A percentile compares a stretch with the other conserved stretches of the same genome.
phyloP scores from a whole-genome alignment of 106 monocot species.

The Alisma plantagoaquatica region DNA sequence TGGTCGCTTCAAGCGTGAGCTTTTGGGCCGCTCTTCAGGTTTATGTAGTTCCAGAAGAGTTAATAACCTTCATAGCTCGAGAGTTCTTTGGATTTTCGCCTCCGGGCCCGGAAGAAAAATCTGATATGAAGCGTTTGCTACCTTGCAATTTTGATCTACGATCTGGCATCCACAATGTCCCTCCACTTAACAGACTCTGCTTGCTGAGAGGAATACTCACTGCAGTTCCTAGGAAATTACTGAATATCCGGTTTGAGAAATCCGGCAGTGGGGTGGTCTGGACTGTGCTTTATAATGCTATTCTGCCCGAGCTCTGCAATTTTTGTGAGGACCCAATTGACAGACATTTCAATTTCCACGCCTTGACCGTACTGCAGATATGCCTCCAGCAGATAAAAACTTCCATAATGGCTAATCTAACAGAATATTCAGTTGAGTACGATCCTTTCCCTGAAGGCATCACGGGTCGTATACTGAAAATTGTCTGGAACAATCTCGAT shows the following conservation, averaged over 20 bases:
- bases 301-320: conserved; percentile 79
- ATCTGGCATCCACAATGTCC: conserved; percentile 29
- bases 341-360: conserved; percentile 99
- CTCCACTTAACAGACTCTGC: conserved; percentile 78
- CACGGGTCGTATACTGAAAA: conserved; percentile 41
- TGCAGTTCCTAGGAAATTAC: conserved; percentile 57
- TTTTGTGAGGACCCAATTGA: conserved; percentile 85
- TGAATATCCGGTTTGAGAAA: conserved; percentile 27
- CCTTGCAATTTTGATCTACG: conserved; percentile 28
- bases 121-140: conserved; percentile 9
- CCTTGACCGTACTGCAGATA: conserved; percentile 90
- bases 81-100: conserved; percentile 37
- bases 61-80: conserved; percentile 43
- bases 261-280: conserved; percentile 17
- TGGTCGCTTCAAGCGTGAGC: conserved; percentile 92
- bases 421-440: conserved; percentile 39
- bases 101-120: conserved; percentile 9
- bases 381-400: conserved; percentile 96
- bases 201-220: conserved; percentile 89
- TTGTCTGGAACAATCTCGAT: conserved; percentile 96
- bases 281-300: conserved; percentile 78
- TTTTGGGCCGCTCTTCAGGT: conserved; percentile 83
- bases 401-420: conserved; percentile 36
- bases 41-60: conserved; percentile 32
- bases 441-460: conserved; percentile 52